A percentile compares a stretch with the other conserved stretches of the same genome.
These are phyloP conservation scores for Pythium utonaiense DNA, from an alignment of 352 stramenopile species.

Conservation along the genomic window DNA sequence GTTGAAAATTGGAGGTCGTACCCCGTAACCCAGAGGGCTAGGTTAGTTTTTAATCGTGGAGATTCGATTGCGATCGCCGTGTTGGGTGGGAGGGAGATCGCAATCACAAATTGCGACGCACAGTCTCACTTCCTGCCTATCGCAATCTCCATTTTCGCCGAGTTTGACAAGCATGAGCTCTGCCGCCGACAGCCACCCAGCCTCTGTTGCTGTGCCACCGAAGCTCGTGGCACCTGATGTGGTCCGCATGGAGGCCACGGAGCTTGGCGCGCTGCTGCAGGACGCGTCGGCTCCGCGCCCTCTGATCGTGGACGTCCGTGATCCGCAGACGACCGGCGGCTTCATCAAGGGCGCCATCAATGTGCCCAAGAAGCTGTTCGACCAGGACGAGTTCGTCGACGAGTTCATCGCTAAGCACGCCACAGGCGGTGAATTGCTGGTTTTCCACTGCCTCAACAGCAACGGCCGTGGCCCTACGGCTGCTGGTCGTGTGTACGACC, in stretches of 20 bases:
- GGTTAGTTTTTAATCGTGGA: too few species aligned
- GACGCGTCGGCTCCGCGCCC: not conserved
- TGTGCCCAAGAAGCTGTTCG: conserved; percentile 30
- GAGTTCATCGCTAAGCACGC: conserved; percentile 26
- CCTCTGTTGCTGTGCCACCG: not conserved
- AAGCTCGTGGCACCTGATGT: conserved; percentile 25
- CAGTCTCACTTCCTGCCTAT: conserved; percentile 1
- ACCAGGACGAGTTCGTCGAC: conserved; percentile 32
- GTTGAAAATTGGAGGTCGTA: not conserved
- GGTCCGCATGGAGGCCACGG: conserved; percentile 21
- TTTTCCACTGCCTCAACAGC: conserved; percentile 43
- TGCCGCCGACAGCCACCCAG: not conserved
- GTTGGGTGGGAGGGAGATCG: not conserved
- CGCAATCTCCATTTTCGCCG: not conserved
- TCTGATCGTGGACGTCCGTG: conserved; percentile 32
- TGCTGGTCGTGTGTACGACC: conserved; percentile 26
- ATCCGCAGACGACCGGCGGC: conserved; percentile 26
- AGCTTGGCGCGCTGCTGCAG: conserved; percentile 21
- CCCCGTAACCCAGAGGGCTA: not conserved
- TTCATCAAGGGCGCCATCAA: conserved; percentile 37
- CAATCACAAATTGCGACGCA: not conserved
- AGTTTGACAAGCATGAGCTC: not conserved
- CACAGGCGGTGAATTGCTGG: conserved; percentile 18
- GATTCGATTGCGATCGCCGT: not conserved
- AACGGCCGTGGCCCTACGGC: conserved; percentile 22